Percentiles rank a stretch among this genome's conserved stretches.
phyloP scores from a whole-genome alignment of 257 asterid genomes.

The Phtheirospermum japonicum region DNA sequence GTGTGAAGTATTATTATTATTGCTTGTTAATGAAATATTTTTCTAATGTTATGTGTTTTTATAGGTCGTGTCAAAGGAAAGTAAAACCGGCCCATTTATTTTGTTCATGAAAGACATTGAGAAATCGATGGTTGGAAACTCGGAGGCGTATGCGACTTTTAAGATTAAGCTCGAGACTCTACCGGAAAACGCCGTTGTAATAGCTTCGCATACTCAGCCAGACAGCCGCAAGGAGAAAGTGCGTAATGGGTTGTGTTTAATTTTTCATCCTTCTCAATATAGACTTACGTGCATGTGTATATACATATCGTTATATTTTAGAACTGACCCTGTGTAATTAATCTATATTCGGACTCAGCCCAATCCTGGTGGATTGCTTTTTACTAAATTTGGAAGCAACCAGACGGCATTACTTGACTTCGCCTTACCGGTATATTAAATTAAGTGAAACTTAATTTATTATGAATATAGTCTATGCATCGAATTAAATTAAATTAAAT shows the following conservation, averaged over 20 bases:
- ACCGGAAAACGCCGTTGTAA: conserved; percentile 65
- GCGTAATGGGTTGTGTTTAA: conserved; percentile 28
- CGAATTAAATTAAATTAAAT: background rate
- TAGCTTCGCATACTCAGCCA: conserved; percentile 78
- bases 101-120: conserved; percentile 75
- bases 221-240: conserved; percentile 87
- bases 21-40: background rate
- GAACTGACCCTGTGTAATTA: conserved; percentile 19
- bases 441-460: background rate
- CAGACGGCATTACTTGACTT: conserved; percentile 86
- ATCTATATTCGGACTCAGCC: conserved; percentile 42
- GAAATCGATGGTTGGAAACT: conserved; percentile 66
- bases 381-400: conserved; percentile 74
- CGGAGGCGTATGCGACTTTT: conserved; percentile 58
- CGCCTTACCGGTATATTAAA: conserved; percentile 64
- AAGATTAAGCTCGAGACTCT: conserved; percentile 64
- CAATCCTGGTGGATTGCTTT: conserved; percentile 72
- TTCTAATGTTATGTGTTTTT: conserved; percentile 7
- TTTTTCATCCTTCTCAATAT: background rate
- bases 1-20: background rate
- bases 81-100: conserved; percentile 59
- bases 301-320: background rate
- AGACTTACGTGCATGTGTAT: too few species aligned
- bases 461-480: background rate
- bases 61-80: conserved; percentile 70